phyloP scores from a whole-genome alignment of 2,329 filamentous ascomycete species.

The Paecilomyces niveus region DNA sequence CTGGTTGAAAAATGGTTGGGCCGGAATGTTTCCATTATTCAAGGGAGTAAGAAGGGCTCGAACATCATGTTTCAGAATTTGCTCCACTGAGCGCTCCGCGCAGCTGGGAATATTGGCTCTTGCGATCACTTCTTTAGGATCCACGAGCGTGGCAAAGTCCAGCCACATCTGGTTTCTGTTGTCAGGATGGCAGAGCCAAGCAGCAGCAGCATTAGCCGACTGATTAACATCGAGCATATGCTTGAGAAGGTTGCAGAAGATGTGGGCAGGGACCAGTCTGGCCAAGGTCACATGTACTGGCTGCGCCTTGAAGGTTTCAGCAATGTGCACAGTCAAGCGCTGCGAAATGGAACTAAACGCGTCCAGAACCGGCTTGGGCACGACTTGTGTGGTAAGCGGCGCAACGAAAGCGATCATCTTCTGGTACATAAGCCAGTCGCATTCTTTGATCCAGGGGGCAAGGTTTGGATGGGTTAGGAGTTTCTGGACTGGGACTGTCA shows the following conservation, averaged over 20 bases:
- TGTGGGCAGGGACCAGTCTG: slow-evolving; percentile 77
- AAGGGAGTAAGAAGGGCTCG: slow-evolving; percentile 37
- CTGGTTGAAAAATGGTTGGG: slow-evolving; percentile 25
- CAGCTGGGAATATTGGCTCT: slow-evolving; percentile 35
- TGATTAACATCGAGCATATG: slow-evolving; percentile 86
- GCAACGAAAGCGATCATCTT: slow-evolving; percentile 92
- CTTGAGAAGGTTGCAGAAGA: slow-evolving; percentile 80
- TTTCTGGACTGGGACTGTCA: slow-evolving; percentile 95
- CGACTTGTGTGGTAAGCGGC: slow-evolving; percentile 81
- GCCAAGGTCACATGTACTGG: slow-evolving; percentile 79
- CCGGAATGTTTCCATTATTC: slow-evolving; percentile 21
- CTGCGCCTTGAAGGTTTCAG: slow-evolving; percentile 75
- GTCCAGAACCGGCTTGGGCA: slow-evolving; percentile 79
- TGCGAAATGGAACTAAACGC: slow-evolving; percentile 82
- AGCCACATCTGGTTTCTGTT: slow-evolving; percentile 93
- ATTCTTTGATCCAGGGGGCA: slow-evolving; percentile 89
- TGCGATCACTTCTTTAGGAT: slow-evolving; percentile 33
- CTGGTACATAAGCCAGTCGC: slow-evolving; percentile 92
- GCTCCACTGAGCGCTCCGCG: slow-evolving; percentile 25
- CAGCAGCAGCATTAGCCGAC: slow-evolving; percentile 87
- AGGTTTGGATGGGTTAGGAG: slow-evolving; percentile 74
- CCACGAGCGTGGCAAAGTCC: slow-evolving; percentile 55
- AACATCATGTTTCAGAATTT: slow-evolving; percentile 38
- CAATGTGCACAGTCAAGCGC: slow-evolving; percentile 71
- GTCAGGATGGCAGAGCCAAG: slow-evolving; percentile 80